Base-by-base conservation (phyloP, 2,329 filamentous ascomycete species). In the Domatiomyces globalis region DNA sequence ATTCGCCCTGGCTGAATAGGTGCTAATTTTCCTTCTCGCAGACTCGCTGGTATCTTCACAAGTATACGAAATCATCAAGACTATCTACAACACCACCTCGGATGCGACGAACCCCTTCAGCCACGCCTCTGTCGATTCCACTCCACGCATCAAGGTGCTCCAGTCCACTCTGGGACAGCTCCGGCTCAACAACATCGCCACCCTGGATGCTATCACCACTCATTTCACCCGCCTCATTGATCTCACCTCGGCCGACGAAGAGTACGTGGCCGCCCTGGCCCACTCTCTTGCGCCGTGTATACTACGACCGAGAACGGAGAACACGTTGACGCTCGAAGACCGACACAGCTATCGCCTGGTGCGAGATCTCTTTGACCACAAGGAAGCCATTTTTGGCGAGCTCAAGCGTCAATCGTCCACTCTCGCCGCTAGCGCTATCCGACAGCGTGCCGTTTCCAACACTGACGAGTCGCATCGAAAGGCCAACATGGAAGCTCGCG, bases 21-120 rank as follows among this genome's bases (percentile, higher is more conserved):
- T 18, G 6, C 10, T 43, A 18, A 43, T 29, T 48, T 15, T 33
- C 51, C 12, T 5, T 45, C 33, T n/a, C 17, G 3, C 59, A 92
- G 92, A 98, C 69, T 96, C 92, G n/a, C 77, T 98, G 56, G 90
- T 98, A 55, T 96, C 92, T 51, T 94, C 88, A 43, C 90, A 96
- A 66, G 88, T 98, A 53, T 98, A 98, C 67, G 94, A 98, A 71
- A 96, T 98, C 64, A 83, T 98, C 65, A 89, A 95, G 71, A 96
- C 88, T 1, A 94, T 98, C 58, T 98, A 98, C 72, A 83, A 81
- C 46, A 88, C 85, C 12, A 83, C 87, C 10, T 78, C 84, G 43
- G 87, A 94, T 52, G 78, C 80, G 15, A 81, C 82, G 2, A 76
- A 81, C 49, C 82, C 86, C 10, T 60, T 60, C 17, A 58, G 56